Base-by-base conservation (phyloP, 768 basidiomycete genomes). In the Coprinopsis cinerea region DNA sequence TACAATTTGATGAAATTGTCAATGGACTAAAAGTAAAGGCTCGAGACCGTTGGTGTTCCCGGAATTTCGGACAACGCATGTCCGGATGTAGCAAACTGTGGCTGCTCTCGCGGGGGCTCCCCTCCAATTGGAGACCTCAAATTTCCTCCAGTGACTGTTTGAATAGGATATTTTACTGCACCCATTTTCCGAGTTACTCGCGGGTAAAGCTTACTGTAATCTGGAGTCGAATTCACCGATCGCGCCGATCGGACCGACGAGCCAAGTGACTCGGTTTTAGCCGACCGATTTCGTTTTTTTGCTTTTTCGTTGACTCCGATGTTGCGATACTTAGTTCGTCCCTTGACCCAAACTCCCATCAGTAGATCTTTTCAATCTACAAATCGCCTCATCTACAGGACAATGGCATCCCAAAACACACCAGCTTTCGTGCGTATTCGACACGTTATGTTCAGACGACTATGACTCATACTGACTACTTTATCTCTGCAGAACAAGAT, bases 401-500 rank as follows among this genome's bases (percentile, higher is more conserved):
- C 70, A 61, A 87, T 86, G 84, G 79, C 83, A 56, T 75, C 77
- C 18, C 59, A 69, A 35, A 68, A 61, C 59, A 85, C 81, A 22
- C 81, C 81, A 5, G 76, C 76, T 53, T 88, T 79, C 54, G 85
- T 84, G 56, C 15, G 82, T 73, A 2, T 51, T 47, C 44, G 35
- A 37, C 22, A 42, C 22, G 40, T 25, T 43, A 15, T 20, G 27
- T 9, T 11, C 10, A 2, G 14, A 25, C 20, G 40, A 20, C 42
- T 44, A 48, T 24, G 58, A 17, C 7, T 34, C 40, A 43, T 26
- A 13, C 41, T 52, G 53, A 22, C n/a, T n/a, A n/a, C n/a, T n/a
- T n/a, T 35, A 17, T 22, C 20, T 14, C 48, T 47, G 26, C 60
- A 98, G 95, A 99, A 98, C 85, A 86, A 87, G 69, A 75, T 80